Base-by-base conservation (phyloP, 139 green algal genomes). In the Chlamydomonas incerta region DNA sequence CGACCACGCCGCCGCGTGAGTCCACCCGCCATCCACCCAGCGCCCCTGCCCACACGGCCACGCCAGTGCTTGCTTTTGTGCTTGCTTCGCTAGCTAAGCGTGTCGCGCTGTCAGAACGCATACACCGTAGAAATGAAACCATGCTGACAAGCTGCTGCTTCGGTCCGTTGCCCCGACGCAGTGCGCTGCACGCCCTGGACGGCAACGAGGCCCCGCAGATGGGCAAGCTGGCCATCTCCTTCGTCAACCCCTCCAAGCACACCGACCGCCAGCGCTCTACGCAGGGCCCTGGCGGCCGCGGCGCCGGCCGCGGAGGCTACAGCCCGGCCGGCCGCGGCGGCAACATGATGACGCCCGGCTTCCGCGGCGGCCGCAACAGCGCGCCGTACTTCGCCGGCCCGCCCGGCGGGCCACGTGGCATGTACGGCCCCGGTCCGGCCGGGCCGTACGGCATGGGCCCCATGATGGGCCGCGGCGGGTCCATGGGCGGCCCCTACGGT, bases 231-330 rank as follows among this genome's bases (percentile, higher is more conserved):
- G 62, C 91, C 21, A 89, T 93, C 37, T 92, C 91, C 26, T 94
- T 95, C 71, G 87, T 91, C 60, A 95, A 95, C 83, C 92, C 92
- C 9, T 82, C 86, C 75, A 95, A 95, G 82, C 58, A 73, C 21
- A 65, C 83, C 6, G 80, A 65, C 21, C 65, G 82, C 65, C 55
- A 50, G 74, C 37, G 1, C 28, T 15, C 46, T 3, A 33, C n/a
- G 0, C 50, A 67, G 67, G 66, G 79, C 50, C 26, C 70, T 34
- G 34, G 68, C 68, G 34, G 34, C 68, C 68, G 68, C 67, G 41
- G 41, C 8, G 6, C 41, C 8, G 41, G 41, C 41, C 41, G 41
- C 6, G 41, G 41, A 5, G 8, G 41, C 41, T 47, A 47, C 35
- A 63, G 62, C 65, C 46, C 18, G 10, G 28, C 31, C 31, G 63